phyloP scores from a whole-genome alignment of 192 early-diverging fungal species.

The Backusella tuberculispora region DNA sequence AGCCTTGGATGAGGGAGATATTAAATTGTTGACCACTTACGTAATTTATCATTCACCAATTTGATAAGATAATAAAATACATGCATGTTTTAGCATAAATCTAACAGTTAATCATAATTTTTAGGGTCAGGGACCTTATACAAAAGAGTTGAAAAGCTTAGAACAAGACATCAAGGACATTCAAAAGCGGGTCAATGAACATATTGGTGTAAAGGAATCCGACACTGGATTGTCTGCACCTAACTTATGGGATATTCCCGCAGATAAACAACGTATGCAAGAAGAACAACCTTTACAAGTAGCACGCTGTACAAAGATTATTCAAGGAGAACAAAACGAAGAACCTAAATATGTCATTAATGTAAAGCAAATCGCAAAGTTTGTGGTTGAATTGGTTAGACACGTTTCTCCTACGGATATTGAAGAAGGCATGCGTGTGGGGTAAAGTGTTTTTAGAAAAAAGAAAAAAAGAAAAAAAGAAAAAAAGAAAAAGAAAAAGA shows the following conservation, averaged over 20 bases:
- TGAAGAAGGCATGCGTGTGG: slow-evolving; percentile 99
- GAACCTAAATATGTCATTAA: slow-evolving; percentile 98
- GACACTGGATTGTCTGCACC: slow-evolving; percentile 98
- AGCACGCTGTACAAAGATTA: slow-evolving; percentile 99
- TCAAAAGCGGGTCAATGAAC: slow-evolving; percentile 98
- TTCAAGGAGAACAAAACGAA: slow-evolving; percentile 87
- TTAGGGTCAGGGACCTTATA: slow-evolving; percentile 97
- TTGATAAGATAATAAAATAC: background rate
- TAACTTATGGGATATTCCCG: slow-evolving; percentile 98
- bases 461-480: too few relatives aligned
- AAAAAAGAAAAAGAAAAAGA: too few relatives aligned
- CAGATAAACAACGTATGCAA: slow-evolving; percentile 96
- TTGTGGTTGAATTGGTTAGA: slow-evolving; percentile 96
- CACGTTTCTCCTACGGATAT: slow-evolving; percentile 98
- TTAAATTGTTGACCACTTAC: slow-evolving; percentile 92
- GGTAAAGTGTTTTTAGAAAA: slow-evolving; percentile 51
- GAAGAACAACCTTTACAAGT: slow-evolving; percentile 96
- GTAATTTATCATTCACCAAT: slow-evolving; percentile 48
- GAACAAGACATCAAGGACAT: slow-evolving; percentile 96
- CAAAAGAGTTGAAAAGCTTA: slow-evolving; percentile 90
- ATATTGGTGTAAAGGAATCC: slow-evolving; percentile 98
- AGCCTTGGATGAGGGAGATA: slow-evolving; percentile 91
- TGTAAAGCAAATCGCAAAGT: slow-evolving; percentile 99
- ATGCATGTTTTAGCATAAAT: background rate
- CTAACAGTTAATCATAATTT: background rate